Conservation (phyloP, 768 basidiomycete genomes). For the Chalciporus sphaerocephalus region DNA sequence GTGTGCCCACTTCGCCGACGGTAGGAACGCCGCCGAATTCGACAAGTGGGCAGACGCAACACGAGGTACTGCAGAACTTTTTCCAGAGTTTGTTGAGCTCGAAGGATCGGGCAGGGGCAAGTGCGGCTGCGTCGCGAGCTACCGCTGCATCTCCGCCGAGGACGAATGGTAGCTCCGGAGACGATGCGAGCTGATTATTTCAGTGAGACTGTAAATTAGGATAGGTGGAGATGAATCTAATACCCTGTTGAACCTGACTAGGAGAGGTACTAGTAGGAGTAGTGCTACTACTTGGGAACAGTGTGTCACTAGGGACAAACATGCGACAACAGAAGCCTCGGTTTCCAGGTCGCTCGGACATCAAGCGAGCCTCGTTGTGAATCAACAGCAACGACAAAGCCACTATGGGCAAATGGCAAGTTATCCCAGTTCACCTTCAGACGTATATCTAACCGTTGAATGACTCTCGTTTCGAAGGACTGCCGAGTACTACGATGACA, state of each 20-base stretch:
- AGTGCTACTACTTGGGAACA: no score
- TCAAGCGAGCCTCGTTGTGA: conserved; percentile 27
- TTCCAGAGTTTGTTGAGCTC: conserved; percentile 77
- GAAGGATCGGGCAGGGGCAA: conserved; percentile 50
- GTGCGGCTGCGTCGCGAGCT: conserved; percentile 28
- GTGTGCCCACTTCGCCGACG: conserved; percentile 40
- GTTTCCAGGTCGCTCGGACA: conserved; percentile 21
- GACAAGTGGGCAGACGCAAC: conserved; percentile 60
- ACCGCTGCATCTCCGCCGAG: conserved; percentile 22
- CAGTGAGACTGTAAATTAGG: neutral
- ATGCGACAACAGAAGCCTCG: conserved; percentile 18
- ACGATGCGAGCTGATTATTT: conserved; percentile 33
- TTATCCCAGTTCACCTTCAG: conserved; percentile 3
- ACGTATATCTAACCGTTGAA: no score
- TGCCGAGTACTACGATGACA: conserved; percentile 65
- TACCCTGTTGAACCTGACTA: no score
- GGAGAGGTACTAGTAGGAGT: no score
- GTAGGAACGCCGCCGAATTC: conserved; percentile 39
- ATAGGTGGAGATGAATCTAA: neutral
- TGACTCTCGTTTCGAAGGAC: conserved; percentile 47
- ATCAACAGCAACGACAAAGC: conserved; percentile 3
- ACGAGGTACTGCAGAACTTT: conserved; percentile 83
- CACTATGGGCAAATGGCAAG: conserved; percentile 72
- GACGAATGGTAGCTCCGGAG: conserved; percentile 35
- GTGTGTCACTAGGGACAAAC: conserved; percentile 12